phyloP scores from a whole-genome alignment of 352 stramenopile species.

The Phytophthora fragariaefolia region DNA sequence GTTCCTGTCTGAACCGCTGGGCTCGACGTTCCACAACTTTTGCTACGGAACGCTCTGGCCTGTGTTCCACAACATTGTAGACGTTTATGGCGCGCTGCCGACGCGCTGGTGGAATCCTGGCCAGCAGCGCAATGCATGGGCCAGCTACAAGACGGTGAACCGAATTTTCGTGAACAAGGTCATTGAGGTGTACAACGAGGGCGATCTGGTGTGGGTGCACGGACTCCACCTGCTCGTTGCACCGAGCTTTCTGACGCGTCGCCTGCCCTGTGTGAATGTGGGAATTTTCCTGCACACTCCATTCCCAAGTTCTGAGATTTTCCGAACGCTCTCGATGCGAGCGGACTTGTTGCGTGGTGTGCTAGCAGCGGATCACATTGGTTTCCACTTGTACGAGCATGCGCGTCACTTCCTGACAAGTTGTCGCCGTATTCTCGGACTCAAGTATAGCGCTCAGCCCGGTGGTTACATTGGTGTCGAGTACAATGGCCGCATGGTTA shows the following conservation, averaged over 20 bases:
- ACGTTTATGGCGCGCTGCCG: constrained; percentile 91
- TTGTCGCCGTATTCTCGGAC: constrained; percentile 88
- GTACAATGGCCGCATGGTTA: constrained; percentile 97
- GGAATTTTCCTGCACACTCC: constrained; percentile 99
- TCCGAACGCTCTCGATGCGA: constrained; percentile 96
- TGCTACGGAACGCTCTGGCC: constrained; percentile 98
- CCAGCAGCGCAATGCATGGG: constrained; percentile 90
- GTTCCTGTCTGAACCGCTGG: constrained; percentile 92
- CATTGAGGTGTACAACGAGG: constrained; percentile 91
- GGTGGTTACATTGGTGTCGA: constrained; percentile 95
- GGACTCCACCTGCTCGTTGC: constrained; percentile 98
- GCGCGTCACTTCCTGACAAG: constrained; percentile 98
- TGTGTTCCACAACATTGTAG: constrained; percentile 99
- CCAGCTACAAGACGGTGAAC: constrained; percentile 97
- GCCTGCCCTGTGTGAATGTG: constrained; percentile 94
- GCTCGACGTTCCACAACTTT: constrained; percentile 92
- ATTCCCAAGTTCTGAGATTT: constrained; percentile 99
- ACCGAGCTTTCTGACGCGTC: constrained; percentile 95
- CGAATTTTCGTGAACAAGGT: constrained; percentile 96
- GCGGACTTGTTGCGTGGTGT: constrained; percentile 97
- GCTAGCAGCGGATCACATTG: constrained; percentile 97
- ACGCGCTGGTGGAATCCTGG: constrained; percentile 88
- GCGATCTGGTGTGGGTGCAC: constrained; percentile 97
- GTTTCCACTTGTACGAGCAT: constrained; percentile 99
- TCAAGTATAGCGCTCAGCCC: constrained; percentile 93